phyloP scores from a whole-genome alignment of 2,329 filamentous ascomycete species.

The Nannizzia gypsea region DNA sequence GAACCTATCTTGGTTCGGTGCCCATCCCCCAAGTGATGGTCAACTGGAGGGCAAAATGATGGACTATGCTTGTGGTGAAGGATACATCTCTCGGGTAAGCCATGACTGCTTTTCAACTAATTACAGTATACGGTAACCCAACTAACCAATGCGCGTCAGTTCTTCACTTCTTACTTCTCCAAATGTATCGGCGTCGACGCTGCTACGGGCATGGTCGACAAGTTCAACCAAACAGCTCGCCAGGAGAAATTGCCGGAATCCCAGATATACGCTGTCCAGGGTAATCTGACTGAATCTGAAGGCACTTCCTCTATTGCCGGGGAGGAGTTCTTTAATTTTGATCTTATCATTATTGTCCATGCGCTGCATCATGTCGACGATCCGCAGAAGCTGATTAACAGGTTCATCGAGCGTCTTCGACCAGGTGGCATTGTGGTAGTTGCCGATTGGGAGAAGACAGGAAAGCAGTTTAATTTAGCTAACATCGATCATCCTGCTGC shows the following conservation, averaged over 20 bases:
- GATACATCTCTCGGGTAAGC: slow-evolving; percentile 12
- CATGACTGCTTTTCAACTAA: not conserved
- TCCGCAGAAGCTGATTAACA: slow-evolving; percentile 6
- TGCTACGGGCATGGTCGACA: slow-evolving; percentile 12
- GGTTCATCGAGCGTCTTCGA: slow-evolving; percentile 10
- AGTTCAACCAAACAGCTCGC: slow-evolving; percentile 11
- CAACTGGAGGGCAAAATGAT: slow-evolving; percentile 12
- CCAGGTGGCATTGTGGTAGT: slow-evolving; percentile 12
- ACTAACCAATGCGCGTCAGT: slow-evolving; percentile 3
- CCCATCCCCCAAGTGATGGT: not conserved
- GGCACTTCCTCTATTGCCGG: not conserved
- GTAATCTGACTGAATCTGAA: slow-evolving; percentile 8
- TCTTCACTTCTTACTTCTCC: slow-evolving; percentile 11
- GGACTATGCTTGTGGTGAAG: slow-evolving; percentile 15
- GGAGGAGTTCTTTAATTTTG: slow-evolving; percentile 14
- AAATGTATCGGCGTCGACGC: slow-evolving; percentile 15
- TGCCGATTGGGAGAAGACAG: slow-evolving; percentile 11
- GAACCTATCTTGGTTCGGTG: slow-evolving; percentile 13
- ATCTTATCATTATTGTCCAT: slow-evolving; percentile 11
- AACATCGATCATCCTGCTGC: slow-evolving; percentile 1
- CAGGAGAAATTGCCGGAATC: slow-evolving; percentile 5
- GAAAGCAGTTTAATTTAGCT: not conserved
- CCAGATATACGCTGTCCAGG: slow-evolving; percentile 12
- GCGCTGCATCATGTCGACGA: slow-evolving; percentile 15
- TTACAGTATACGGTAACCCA: not conserved